phyloP scores from a whole-genome alignment of 1,284 basidiomycete species.

The Ceratobasidium sp. region DNA sequence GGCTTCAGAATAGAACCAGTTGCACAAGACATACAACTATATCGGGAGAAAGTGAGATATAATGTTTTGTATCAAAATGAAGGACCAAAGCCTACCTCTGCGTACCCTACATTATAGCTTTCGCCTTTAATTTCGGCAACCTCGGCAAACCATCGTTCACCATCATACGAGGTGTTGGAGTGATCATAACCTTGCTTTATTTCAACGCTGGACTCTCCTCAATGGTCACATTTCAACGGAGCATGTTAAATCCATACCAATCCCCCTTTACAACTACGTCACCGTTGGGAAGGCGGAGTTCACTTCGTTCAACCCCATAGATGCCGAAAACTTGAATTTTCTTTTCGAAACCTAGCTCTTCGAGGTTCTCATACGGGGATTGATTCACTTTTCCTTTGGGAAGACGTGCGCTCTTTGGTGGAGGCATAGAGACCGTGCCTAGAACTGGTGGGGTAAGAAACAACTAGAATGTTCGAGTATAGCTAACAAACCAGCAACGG shows the following conservation, averaged over 20 bases:
- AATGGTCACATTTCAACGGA: too few relatives aligned
- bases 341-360: not conserved
- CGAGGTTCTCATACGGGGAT: not conserved
- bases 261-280: not conserved
- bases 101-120: not conserved
- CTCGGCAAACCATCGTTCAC: constrained; percentile 19
- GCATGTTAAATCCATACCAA: constrained; percentile 4
- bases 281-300: not conserved
- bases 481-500: too few relatives aligned
- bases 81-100: constrained; percentile 1
- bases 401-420: too few relatives aligned
- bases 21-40: not conserved
- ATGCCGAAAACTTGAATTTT: constrained; percentile 6
- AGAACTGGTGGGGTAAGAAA: too few relatives aligned
- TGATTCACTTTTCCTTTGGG: not conserved
- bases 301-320: not conserved
- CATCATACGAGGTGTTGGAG: not conserved
- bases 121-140: constrained; percentile 13
- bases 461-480: too few relatives aligned
- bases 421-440: too few relatives aligned
- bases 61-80: too few relatives aligned
- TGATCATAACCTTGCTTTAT: not conserved
- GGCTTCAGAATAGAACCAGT: constrained; percentile 22
- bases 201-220: not conserved
- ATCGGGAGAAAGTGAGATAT: too few relatives aligned